Evolutionary conservation across 768 basidiomycete genomes (phyloP).

Genomic region (Pilatotrama ljubarskyi): DNA sequence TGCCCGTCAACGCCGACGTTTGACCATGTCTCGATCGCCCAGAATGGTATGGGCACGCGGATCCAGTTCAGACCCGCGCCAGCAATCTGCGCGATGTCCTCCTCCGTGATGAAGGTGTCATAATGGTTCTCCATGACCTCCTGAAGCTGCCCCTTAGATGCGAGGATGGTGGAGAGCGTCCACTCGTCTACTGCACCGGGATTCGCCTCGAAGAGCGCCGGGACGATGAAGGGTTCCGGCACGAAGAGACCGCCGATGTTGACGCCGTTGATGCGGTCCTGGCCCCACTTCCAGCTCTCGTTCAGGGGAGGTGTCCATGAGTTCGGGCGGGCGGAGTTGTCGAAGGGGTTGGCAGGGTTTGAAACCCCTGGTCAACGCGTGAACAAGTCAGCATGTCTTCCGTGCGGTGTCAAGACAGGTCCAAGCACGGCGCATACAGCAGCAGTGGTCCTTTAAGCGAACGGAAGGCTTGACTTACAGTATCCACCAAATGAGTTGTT

Average conservation of each 20-base stretch:
- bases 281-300: constrained; percentile 68
- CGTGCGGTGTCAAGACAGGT: background rate
- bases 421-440: background rate
- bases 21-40: constrained; percentile 77
- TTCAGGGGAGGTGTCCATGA: constrained; percentile 81
- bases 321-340: constrained; percentile 71
- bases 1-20: constrained; percentile 33
- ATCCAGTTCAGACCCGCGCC: constrained; percentile 83
- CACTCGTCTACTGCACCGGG: constrained; percentile 60
- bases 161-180: constrained; percentile 62
- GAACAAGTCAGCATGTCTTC: background rate
- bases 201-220: constrained; percentile 57
- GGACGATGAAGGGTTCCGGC: constrained; percentile 77
- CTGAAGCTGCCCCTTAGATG: constrained; percentile 52
- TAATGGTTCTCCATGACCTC: constrained; percentile 62
- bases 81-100: constrained; percentile 32
- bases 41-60: constrained; percentile 78
- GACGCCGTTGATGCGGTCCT: constrained; percentile 62
- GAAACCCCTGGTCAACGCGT: constrained; percentile 47
- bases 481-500: constrained; percentile 78
- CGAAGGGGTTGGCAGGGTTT: constrained; percentile 74
- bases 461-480: constrained; percentile 60
- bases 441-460: background rate
- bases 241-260: constrained; percentile 78
- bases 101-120: constrained; percentile 66